These are phyloP conservation scores for Geranium incanum DNA, from an alignment of 441 rosid genomes.

Conservation along the genomic window DNA sequence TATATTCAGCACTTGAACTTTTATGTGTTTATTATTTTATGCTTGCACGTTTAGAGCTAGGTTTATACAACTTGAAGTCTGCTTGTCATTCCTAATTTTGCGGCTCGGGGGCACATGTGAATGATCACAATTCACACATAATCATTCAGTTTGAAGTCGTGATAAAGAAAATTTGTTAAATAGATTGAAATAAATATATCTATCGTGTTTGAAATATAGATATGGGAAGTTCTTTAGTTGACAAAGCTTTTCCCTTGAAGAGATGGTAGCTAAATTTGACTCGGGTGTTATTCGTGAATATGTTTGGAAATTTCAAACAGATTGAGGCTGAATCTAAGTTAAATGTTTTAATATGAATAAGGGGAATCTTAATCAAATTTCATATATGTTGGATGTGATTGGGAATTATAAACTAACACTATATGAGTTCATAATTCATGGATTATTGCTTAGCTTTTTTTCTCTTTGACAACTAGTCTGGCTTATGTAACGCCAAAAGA, in stretches of 20 bases:
- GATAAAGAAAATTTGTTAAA: neutral
- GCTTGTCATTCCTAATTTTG: neutral
- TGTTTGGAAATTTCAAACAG: neutral
- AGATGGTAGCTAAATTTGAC: neutral
- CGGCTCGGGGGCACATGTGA: neutral
- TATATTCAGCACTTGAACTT: neutral
- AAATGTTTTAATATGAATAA: neutral
- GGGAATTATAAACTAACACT: no score
- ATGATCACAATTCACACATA: neutral
- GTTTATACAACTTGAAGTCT: neutral
- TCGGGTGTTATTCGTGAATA: neutral
- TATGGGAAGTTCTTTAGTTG: neutral
- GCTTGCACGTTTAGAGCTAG: neutral
- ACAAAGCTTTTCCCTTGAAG: neutral
- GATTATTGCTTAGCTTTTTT: no score
- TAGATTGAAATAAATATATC: neutral
- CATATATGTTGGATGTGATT: no score
- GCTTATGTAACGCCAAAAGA: no score
- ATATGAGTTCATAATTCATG: no score
- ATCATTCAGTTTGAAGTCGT: neutral
- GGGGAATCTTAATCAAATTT: neutral
- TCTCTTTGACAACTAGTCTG: no score
- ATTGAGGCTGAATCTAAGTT: neutral
- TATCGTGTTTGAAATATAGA: neutral
- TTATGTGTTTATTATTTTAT: slow-evolving; percentile 5